These are phyloP conservation scores for Fraxinus albicans DNA, from an alignment of 305 asterid genomes.

Conservation along the genomic window DNA sequence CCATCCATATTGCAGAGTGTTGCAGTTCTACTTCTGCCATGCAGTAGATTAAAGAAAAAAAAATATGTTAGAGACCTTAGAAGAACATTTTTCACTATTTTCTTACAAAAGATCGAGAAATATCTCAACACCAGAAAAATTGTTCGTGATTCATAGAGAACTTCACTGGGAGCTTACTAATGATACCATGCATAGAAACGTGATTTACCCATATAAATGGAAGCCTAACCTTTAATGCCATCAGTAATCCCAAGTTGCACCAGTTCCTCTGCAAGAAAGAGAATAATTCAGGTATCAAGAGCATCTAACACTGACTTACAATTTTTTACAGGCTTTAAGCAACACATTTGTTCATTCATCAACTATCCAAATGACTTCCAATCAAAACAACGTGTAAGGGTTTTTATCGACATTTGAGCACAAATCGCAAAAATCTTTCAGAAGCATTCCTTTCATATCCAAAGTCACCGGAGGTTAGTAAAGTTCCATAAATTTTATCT, in stretches of 20 bases:
- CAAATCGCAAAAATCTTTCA: neutral
- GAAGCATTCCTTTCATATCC: neutral
- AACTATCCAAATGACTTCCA: constrained; percentile 12
- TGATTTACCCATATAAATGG: constrained; percentile 12
- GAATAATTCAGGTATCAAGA: constrained; percentile 27
- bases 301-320: constrained; percentile 21
- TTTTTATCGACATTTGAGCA: neutral
- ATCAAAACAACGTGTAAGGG: constrained; percentile 1
- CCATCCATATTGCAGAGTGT: constrained; percentile 97
- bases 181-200: neutral
- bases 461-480: neutral
- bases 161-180: neutral
- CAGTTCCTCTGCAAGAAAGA: constrained; percentile 74
- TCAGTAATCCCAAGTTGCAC: constrained; percentile 74
- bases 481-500: neutral
- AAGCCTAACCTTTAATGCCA: constrained; percentile 60
- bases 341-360: neutral
- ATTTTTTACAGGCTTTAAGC: neutral
- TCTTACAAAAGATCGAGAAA: constrained; percentile 5
- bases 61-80: constrained; percentile 27
- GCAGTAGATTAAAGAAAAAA: constrained; percentile 23
- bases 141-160: neutral
- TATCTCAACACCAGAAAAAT: neutral
- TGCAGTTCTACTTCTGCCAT: constrained; percentile 83
- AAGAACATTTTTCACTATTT: constrained; percentile 15